Evolutionary conservation across 306 rosid species (phyloP).

Genomic region (Luffa acutangula): DNA sequence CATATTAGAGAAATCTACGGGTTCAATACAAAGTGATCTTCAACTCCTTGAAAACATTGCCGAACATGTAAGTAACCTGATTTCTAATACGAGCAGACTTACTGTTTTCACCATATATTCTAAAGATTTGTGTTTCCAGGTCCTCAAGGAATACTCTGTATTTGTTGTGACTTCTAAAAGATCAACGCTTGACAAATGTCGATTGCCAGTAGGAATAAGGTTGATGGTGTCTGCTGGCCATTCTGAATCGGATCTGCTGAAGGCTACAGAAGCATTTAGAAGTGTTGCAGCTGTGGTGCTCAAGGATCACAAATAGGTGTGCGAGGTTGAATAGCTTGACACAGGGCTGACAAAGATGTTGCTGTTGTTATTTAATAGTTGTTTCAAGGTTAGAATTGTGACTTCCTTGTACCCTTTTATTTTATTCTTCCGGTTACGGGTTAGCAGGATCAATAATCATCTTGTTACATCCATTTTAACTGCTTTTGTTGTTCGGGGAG

Average conservation of each 20-base stretch:
- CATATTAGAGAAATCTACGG: slow-evolving; percentile 56
- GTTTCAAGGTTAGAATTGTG: not conserved
- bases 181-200: slow-evolving; percentile 75
- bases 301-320: slow-evolving; percentile 31
- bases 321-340: not conserved
- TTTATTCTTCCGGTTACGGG: not conserved
- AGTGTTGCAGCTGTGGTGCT: slow-evolving; percentile 53
- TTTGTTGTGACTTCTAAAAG: slow-evolving; percentile 60
- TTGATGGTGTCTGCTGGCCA: slow-evolving; percentile 78
- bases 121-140: slow-evolving; percentile 28
- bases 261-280: slow-evolving; percentile 64
- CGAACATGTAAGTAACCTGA: slow-evolving; percentile 41
- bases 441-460: not conserved
- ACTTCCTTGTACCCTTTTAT: not conserved
- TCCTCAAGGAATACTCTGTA: slow-evolving; percentile 61
- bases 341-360: not conserved
- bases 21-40: slow-evolving; percentile 51
- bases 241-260: slow-evolving; percentile 64
- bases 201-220: slow-evolving; percentile 68
- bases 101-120: not conserved
- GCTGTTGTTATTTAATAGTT: slow-evolving; percentile 4
- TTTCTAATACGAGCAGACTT: slow-evolving; percentile 7
- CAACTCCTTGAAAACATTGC: slow-evolving; percentile 61
- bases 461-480: not conserved
- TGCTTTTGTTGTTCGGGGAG: not conserved